A percentile compares a stretch with the other conserved stretches of the same genome.
Evolutionary conservation across 495 filamentous ascomycete species (phyloP).

Genomic region (Thermothielavioides terrestris): DNA sequence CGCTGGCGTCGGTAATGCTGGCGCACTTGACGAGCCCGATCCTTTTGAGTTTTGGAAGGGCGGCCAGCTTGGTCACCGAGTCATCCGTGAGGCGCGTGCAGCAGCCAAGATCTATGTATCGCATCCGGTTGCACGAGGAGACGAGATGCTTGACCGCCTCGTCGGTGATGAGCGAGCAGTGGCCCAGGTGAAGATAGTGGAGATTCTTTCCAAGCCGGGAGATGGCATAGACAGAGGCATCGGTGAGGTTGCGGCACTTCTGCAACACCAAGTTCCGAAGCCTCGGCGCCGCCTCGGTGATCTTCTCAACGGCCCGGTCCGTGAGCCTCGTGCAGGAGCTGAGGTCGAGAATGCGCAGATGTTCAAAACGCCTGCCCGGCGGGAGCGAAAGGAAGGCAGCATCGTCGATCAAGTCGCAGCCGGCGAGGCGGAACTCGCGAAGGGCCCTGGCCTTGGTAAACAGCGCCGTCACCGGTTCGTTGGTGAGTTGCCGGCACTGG

Average conservation of each 20-base stretch:
- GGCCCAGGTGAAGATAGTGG: slow-evolving; percentile 91
- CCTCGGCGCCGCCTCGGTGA: slow-evolving; percentile 76
- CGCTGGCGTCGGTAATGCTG: slow-evolving; percentile 79
- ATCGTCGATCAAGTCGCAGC: slow-evolving; percentile 76
- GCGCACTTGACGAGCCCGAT: slow-evolving; percentile 94
- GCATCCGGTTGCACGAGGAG: slow-evolving; percentile 79
- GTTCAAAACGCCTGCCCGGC: slow-evolving; percentile 59
- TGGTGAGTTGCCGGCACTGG: slow-evolving; percentile 70
- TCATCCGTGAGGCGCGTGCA: slow-evolving; percentile 81
- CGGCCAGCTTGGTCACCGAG: slow-evolving; percentile 77
- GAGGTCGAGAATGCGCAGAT: slow-evolving; percentile 86
- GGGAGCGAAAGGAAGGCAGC: slow-evolving; percentile 79
- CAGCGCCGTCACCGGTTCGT: slow-evolving; percentile 69
- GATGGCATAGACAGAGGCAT: slow-evolving; percentile 79
- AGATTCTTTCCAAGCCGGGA: slow-evolving; percentile 87
- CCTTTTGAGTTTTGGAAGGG: slow-evolving; percentile 81
- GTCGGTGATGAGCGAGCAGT: slow-evolving; percentile 88
- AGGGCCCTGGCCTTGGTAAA: slow-evolving; percentile 68
- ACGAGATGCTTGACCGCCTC: slow-evolving; percentile 73
- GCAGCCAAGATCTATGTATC: slow-evolving; percentile 96
- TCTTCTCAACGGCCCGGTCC: slow-evolving; percentile 78
- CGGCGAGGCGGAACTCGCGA: slow-evolving; percentile 77
- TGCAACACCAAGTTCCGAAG: slow-evolving; percentile 87
- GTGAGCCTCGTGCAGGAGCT: slow-evolving; percentile 76
- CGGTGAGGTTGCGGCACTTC: slow-evolving; percentile 89